phyloP scores from a whole-genome alignment of 139 green algal genomes.

The Volvox reticuliferus region DNA sequence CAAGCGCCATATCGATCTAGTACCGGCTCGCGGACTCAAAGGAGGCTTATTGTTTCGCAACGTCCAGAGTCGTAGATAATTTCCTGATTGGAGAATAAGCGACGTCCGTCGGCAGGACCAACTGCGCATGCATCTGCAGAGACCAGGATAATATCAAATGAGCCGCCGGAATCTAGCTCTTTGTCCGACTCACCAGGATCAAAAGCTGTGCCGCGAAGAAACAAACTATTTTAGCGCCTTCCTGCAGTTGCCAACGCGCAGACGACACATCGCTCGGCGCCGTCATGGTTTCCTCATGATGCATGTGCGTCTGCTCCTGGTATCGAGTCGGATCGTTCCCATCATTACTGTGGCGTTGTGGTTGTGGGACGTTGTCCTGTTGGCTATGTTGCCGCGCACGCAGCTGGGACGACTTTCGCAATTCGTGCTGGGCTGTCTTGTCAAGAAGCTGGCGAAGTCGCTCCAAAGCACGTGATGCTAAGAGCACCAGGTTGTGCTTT shows the following conservation, averaged over 20 bases:
- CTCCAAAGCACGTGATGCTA: background rate
- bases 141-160: no score
- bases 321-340: background rate
- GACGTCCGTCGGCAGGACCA: no score
- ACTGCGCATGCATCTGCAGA: no score
- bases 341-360: background rate
- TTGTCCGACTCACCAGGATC: background rate
- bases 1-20: background rate
- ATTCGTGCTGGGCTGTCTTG: background rate
- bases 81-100: no score
- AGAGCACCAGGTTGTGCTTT: background rate
- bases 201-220: slow-evolving; percentile 20
- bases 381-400: no score
- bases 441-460: background rate
- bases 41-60: background rate
- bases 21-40: background rate
- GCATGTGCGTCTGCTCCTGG: background rate
- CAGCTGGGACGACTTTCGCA: no score
- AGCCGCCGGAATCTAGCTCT: no score
- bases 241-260: background rate
- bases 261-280: background rate
- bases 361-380: background rate
- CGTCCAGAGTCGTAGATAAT: background rate
- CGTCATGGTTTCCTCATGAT: background rate
- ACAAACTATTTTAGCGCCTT: background rate